A percentile compares a stretch with the other conserved stretches of the same genome.
Evolutionary conservation across 805 yeast genomes (phyloP).

Genomic region (Suhomyces tanzawaensis): DNA sequence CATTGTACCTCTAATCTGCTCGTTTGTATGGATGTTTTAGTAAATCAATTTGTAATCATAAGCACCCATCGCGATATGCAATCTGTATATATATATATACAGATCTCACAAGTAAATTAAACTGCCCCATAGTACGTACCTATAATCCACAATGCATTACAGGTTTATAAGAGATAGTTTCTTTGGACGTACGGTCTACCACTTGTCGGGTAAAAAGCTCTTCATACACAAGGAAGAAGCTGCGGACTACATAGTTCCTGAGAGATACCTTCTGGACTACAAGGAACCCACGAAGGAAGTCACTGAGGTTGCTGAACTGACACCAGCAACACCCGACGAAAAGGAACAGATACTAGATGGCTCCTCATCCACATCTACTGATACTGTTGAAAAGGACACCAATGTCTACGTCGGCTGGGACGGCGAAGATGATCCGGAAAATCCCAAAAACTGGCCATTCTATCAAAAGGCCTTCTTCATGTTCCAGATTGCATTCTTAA

Average conservation of each 20-base stretch:
- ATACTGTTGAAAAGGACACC: not conserved
- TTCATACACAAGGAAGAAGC: slow-evolving; percentile 18
- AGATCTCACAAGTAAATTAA: too few relatives aligned
- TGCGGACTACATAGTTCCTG: slow-evolving; percentile 17
- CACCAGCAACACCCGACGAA: not conserved
- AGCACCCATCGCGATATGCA: too few relatives aligned
- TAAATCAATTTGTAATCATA: too few relatives aligned
- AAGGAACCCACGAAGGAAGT: not conserved
- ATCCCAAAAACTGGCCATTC: slow-evolving; percentile 57
- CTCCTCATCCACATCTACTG: not conserved
- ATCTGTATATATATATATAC: too few relatives aligned
- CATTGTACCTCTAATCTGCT: too few relatives aligned
- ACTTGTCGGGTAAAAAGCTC: slow-evolving; percentile 23
- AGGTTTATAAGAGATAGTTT: slow-evolving; percentile 31
- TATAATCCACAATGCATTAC: slow-evolving; percentile 1
- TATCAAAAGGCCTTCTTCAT: slow-evolving; percentile 38
- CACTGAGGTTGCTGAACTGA: not conserved
- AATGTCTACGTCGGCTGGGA: slow-evolving; percentile 30
- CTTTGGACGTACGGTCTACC: slow-evolving; percentile 28
- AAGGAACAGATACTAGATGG: not conserved
- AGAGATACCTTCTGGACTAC: slow-evolving; percentile 10
- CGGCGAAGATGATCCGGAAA: slow-evolving; percentile 50
- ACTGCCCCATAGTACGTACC: too few relatives aligned
- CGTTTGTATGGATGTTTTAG: too few relatives aligned
- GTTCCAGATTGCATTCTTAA: slow-evolving; percentile 40